Base-by-base conservation (phyloP, 1,284 basidiomycete genomes). In the Pseudozyma hubeiensis region DNA sequence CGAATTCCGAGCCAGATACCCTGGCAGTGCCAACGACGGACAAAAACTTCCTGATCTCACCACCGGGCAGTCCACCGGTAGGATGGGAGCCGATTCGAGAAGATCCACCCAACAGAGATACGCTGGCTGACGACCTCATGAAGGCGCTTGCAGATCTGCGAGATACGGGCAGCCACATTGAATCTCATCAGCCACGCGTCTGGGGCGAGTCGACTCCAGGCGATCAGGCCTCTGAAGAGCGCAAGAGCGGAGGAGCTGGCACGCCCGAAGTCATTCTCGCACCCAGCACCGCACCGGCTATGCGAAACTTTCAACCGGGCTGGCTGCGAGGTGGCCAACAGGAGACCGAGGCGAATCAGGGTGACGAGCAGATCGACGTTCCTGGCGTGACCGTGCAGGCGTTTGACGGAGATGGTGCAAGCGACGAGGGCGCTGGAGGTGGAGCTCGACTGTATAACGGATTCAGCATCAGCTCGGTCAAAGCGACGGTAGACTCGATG, bases 31-130 rank as follows among this genome's bases (percentile, higher is more conserved):
- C 96, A 0, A 86, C 88, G 0, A 82, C 90, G 40, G 91, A 93
- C 78, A 93, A 93, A 86, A 98, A 99, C 86, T 98, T 98, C 86
- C 88, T 99, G 54, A 96, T 99, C 77, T 97, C 94, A 0, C 96
- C 96, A 0, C 97, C 97, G 1, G 97, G 96, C n/a, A 95, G 93
- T 0, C 96, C 97, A 0, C 96, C 96, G 0, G 91, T 97, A 2
- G 96, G 96, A 1, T 99, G 96, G 96, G 94, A 97, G 82, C 93
- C 90, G 33, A 89, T 94, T 65, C 87, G 87, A 45, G 97, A 99
- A 86, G 94, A 96, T 19, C 93, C 93, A 7, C 96, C 97, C 0
- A 99, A 99, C 83, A 84, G 87, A 7, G 86, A 89, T 5, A 92
- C 95, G 5, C 88, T 98, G 35, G 96, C 96, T 0, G 90, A 93